Base-by-base conservation (phyloP, 78 protist species). In the Polysphondylium violaceum region DNA sequence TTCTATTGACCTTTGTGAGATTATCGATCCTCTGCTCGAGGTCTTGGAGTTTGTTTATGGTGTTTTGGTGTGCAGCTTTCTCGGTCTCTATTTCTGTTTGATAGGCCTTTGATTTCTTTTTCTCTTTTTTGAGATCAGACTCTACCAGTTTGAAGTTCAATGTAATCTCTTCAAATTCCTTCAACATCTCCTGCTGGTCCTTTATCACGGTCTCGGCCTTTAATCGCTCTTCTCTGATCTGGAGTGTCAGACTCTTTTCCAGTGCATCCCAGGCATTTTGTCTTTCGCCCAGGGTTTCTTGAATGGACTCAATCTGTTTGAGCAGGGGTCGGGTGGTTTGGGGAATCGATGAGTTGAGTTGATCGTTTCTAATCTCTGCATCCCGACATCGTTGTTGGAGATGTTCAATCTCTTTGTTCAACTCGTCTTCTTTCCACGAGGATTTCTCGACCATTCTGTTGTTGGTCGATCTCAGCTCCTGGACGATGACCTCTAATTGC, bases 361-460 rank as follows among this genome's bases (percentile, higher is more conserved):
- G 85, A 63, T 87, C 93, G n/a, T 64, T 67, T 59, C 93, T 53
- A 40, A 31, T 25, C 29, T 87, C 93, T 9, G 93, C 93, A 44
- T 74, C 93, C 27, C 87, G n/a, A 64, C 85, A 75, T 53, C 93
- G 1, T 33, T 75, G 81, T 50, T 87, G 74, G 17, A 87, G 75
- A 53, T 87, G 77, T 16, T 27, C 44, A 2, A 76, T 87, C 76
- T 87, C 86, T 41, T 67, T 74, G 21, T 51, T 67, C 4, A 74
- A 59, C 25, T 87, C 93, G 38, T 87, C 93, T 19, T 87, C 93
- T 41, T 43, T 74, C 85, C 93, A 74, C 8, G 50, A 21, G 14
- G 25, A 27, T 27, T 56, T 43, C n/a, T 87, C 93, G 40, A 19
- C 61, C 43, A 38, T 60, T 27, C 85, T 33, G 16, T 73, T 50